A percentile compares a stretch with the other conserved stretches of the same genome.
Conservation (phyloP, 2,329 filamentous ascomycete genomes). For the Ascochyta clinopodiicola region DNA sequence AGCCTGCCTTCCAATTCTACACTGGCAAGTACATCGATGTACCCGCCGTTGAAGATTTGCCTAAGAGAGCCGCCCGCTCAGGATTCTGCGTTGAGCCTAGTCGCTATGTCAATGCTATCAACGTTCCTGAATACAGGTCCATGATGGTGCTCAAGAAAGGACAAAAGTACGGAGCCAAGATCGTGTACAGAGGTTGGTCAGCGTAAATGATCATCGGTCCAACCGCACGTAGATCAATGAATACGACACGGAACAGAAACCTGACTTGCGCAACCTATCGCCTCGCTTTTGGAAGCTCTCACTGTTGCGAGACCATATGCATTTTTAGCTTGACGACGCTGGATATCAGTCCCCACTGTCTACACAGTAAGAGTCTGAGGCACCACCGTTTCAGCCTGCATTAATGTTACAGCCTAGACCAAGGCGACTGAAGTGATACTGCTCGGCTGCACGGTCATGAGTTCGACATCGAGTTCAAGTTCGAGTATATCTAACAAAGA, state of each 20-base stretch:
- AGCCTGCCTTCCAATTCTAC: constrained; percentile 97
- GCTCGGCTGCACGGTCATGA: too few relatives aligned
- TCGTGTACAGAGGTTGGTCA: constrained; percentile 86
- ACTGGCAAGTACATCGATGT: constrained; percentile 86
- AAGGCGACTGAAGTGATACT: too few relatives aligned
- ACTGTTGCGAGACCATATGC: background rate
- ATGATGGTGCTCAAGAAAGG: constrained; percentile 86
- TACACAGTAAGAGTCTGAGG: background rate
- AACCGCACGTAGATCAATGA: background rate
- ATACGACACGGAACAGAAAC: background rate
- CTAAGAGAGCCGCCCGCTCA: constrained; percentile 70
- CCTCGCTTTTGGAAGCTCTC: background rate
- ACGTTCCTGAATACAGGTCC: constrained; percentile 77
- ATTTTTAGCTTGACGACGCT: background rate
- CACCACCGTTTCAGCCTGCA: background rate
- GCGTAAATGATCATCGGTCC: constrained; percentile 36
- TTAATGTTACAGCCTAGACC: too few relatives aligned
- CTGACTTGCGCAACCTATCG: background rate
- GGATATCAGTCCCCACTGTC: background rate
- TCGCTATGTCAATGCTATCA: constrained; percentile 87
- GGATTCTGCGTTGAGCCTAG: constrained; percentile 94
- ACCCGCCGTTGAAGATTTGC: constrained; percentile 64
- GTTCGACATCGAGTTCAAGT: background rate
- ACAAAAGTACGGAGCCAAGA: constrained; percentile 78
- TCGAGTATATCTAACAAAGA: background rate